Conservation (phyloP, 306 rosid genomes). For the Carpinus viminea region DNA sequence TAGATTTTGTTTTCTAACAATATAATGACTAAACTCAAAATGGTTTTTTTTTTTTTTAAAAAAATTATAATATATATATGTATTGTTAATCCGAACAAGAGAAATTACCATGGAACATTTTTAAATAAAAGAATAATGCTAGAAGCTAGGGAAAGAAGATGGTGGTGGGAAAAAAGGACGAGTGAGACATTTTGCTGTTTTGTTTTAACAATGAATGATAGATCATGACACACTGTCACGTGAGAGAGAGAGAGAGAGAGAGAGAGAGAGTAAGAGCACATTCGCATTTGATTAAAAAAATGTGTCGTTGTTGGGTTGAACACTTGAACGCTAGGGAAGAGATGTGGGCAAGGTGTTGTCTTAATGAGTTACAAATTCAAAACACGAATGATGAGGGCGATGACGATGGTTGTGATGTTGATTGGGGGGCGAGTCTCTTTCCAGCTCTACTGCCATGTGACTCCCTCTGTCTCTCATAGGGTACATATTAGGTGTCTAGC, state of each 20-base stretch:
- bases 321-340: conserved; percentile 7
- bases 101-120: too few species aligned
- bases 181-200: too few species aligned
- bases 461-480: conserved; percentile 21
- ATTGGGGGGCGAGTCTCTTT: conserved; percentile 47
- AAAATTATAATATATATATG: too few species aligned
- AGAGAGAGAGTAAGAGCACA: neutral
- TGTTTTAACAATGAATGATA: too few species aligned
- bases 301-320: conserved; percentile 9
- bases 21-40: too few species aligned
- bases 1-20: too few species aligned
- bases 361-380: conserved; percentile 42
- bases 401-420: conserved; percentile 51
- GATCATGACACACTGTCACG: too few species aligned
- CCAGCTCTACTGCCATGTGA: conserved; percentile 53
- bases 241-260: conserved; percentile 21
- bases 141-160: too few species aligned
- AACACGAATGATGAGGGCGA: conserved; percentile 54
- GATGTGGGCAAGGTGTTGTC: neutral
- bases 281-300: neutral
- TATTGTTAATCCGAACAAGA: too few species aligned
- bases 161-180: conserved; percentile 5
- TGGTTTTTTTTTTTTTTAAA: too few species aligned
- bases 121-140: too few species aligned
- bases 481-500: too few species aligned